A percentile compares a stretch with the other conserved stretches of the same genome.
Conservation (phyloP, 352 stramenopile species). For the Phytophthora fragariaefolia region DNA sequence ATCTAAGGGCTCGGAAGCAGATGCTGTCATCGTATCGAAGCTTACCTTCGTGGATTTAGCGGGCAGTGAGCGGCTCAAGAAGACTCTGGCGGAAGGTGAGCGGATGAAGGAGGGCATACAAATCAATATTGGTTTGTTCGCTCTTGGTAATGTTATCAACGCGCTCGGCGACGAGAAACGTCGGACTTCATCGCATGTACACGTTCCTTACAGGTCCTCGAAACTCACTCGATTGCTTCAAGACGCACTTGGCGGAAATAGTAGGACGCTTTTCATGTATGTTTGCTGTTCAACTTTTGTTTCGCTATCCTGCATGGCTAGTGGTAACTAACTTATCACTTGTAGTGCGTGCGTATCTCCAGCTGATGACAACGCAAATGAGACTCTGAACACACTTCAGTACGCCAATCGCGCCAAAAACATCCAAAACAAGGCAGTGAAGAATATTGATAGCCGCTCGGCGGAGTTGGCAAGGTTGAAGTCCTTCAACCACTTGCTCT, state of each 20-base stretch:
- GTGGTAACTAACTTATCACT: conserved; percentile 2
- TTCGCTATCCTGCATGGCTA: not conserved
- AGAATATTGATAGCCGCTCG: conserved; percentile 87
- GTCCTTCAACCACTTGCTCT: conserved; percentile 71
- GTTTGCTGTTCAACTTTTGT: conserved; percentile 2
- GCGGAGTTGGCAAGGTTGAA: conserved; percentile 75
- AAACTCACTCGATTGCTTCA: conserved; percentile 85
- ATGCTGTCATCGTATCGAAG: conserved; percentile 70
- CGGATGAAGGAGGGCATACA: conserved; percentile 92
- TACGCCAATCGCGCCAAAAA: conserved; percentile 90
- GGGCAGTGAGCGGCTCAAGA: conserved; percentile 88
- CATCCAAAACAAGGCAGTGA: conserved; percentile 91
- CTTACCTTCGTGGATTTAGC: conserved; percentile 90
- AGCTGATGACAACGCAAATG: conserved; percentile 65
- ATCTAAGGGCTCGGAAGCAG: conserved; percentile 13
- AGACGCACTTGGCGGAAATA: conserved; percentile 90
- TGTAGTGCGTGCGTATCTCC: conserved; percentile 86
- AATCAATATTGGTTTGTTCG: conserved; percentile 87
- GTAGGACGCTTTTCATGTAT: conserved; percentile 89
- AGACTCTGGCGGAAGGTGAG: conserved; percentile 81
- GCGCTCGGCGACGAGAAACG: conserved; percentile 78
- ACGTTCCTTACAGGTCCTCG: conserved; percentile 84
- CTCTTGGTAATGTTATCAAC: conserved; percentile 90
- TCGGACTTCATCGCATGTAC: conserved; percentile 49
- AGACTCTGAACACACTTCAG: conserved; percentile 87